Base-by-base conservation (phyloP, 2,329 filamentous ascomycete genomes). In the Sporothrix mexicana region DNA sequence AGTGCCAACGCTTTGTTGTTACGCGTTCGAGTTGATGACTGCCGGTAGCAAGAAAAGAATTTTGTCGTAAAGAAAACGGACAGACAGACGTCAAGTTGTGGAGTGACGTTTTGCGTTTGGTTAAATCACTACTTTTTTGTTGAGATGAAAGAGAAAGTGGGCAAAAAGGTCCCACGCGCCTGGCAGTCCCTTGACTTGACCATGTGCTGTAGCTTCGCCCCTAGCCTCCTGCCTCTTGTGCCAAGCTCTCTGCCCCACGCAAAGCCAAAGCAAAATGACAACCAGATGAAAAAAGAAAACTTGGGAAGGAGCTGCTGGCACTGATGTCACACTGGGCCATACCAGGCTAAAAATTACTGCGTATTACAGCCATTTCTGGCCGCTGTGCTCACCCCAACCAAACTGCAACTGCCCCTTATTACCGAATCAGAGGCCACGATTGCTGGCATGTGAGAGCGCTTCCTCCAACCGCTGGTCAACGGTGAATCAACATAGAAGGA, bases 371-470 rank as follows among this genome's bases (percentile, higher is more conserved):
- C 47, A 17, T 53, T 30, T 51, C n/a, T 30, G 57, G 43, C 41
- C 41, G 51, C n/a, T 45, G 36, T 49, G 30, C 25, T 10, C 41
- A 8, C 51, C 53, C 47, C 45, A 55, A 53, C 66, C 23, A 41
- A 36, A n/a, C n/a, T n/a, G 13, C 6, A 53, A 53, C 13, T 30
- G 41, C 20, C 17, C n/a, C 43, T 69, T 43, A 25, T 67, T 45
- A 57, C 53, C 73, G 69, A 74, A 74, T 74, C 73, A 74, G 69
- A 68, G 25, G 55, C 20, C 55, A 2, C 57, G 30, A 13, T 61
- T 41, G 25, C 43, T 45, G 15, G 17, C 70, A 70, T 73, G 72
- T 73, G 72, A 64, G n/a, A 41, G 15, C 62, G 5, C 55, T 45
- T 59, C 49, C 30, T 23, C 13, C 49, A 55, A 36, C 66, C 45